Percentiles rank a stretch among this genome's conserved stretches.
Evolutionary conservation across 257 asterid species (phyloP).

Genomic region (Lycium ferocissimum): DNA sequence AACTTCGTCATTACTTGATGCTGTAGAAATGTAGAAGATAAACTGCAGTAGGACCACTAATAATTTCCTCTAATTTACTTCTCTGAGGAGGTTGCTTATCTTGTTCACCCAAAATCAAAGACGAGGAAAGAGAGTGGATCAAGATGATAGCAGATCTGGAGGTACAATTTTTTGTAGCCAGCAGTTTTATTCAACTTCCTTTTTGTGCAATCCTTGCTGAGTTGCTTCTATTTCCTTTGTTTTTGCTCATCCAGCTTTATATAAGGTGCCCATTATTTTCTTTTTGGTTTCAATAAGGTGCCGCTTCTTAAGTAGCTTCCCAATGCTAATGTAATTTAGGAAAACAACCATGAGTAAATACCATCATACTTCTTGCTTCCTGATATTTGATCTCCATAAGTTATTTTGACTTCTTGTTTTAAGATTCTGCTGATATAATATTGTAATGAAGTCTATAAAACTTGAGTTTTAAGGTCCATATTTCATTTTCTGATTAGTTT

Average conservation of each 20-base stretch:
- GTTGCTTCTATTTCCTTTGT: slow-evolving; percentile 5
- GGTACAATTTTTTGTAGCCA: slow-evolving; percentile 18
- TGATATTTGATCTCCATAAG: neutral
- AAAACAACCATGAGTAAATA: neutral
- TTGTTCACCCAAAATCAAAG: slow-evolving; percentile 17
- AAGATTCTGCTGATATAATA: neutral
- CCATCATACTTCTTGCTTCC: neutral
- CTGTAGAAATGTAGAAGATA: slow-evolving; percentile 29
- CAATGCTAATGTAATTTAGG: neutral
- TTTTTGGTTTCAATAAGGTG: neutral
- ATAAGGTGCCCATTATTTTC: neutral
- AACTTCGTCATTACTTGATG: neutral
- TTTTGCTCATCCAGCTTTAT: slow-evolving; percentile 13
- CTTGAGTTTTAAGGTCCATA: neutral
- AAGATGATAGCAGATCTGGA: slow-evolving; percentile 7
- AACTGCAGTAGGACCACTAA: slow-evolving; percentile 25
- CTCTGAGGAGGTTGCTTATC: slow-evolving; percentile 10
- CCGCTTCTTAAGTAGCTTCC: slow-evolving; percentile 15
- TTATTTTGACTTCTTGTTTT: too few species aligned
- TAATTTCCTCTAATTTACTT: neutral
- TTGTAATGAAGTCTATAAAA: neutral
- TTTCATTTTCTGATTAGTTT: neutral
- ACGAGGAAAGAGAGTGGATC: slow-evolving; percentile 3
- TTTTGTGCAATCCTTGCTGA: slow-evolving; percentile 11
- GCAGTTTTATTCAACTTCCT: neutral